These are phyloP conservation scores for Saccharomycopsis capsularis DNA, from an alignment of 805 yeast species.

Conservation along the genomic window DNA sequence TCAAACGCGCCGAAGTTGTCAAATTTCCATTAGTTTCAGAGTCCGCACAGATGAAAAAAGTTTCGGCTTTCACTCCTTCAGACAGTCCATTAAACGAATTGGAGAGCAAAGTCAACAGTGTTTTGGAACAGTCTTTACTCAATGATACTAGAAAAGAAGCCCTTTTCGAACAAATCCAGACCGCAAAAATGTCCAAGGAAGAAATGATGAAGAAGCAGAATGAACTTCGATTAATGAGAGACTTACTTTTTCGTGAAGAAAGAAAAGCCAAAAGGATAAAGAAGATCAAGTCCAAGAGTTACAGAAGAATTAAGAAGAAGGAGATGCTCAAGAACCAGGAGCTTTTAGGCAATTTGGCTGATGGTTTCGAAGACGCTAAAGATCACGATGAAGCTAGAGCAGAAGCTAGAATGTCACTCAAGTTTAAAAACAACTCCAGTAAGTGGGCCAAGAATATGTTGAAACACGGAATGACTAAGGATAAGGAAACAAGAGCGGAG, in stretches of 20 bases:
- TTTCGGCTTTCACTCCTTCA: constrained; percentile 48
- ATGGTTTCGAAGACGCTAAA: constrained; percentile 45
- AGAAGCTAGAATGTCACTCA: constrained; percentile 83
- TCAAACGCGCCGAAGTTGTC: constrained; percentile 74
- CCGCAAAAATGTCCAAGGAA: constrained; percentile 72
- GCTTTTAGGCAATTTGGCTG: constrained; percentile 52
- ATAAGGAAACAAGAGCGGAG: constrained; percentile 74
- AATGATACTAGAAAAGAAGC: constrained; percentile 69
- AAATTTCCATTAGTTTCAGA: constrained; percentile 61
- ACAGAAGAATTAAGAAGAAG: constrained; percentile 77
- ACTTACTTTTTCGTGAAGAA: constrained; percentile 93
- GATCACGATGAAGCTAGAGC: constrained; percentile 76
- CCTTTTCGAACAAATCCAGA: constrained; percentile 81
- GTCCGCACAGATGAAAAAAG: constrained; percentile 31
- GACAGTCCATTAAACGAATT: constrained; percentile 49
- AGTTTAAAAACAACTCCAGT: constrained; percentile 73
- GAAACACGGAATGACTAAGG: constrained; percentile 84
- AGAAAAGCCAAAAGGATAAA: constrained; percentile 83
- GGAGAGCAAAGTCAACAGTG: constrained; percentile 55
- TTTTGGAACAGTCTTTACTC: constrained; percentile 59
- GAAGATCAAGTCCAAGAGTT: constrained; percentile 90
- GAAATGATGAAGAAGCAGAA: constrained; percentile 71
- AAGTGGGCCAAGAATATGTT: constrained; percentile 90
- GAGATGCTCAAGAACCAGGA: constrained; percentile 67
- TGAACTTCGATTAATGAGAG: constrained; percentile 88